phyloP scores from a whole-genome alignment of 495 filamentous ascomycete species.

The Emericellopsis terricola region DNA sequence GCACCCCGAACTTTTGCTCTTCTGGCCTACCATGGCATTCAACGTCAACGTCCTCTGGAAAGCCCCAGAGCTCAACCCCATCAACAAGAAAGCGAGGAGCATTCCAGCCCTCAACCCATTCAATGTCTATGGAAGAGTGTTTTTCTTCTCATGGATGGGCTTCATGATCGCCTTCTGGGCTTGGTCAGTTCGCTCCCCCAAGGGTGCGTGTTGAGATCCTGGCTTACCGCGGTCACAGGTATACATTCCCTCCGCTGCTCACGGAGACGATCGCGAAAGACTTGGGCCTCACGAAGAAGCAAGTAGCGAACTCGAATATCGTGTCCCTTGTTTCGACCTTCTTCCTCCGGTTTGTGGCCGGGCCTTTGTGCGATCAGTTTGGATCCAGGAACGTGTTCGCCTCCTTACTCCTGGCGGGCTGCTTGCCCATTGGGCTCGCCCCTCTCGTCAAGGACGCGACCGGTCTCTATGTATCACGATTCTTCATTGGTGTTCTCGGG shows the following conservation, averaged over 20 bases:
- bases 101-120: conserved; percentile 69
- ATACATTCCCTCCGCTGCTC: conserved; percentile 68
- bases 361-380: conserved; percentile 69
- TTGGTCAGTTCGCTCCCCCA: conserved; percentile 25
- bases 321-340: conserved; percentile 80
- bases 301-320: conserved; percentile 86
- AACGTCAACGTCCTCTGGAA: conserved; percentile 33
- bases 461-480: conserved; percentile 62
- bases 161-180: conserved; percentile 95
- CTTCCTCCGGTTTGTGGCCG: conserved; percentile 64
- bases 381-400: conserved; percentile 74
- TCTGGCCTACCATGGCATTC: conserved; percentile 24
- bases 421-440: conserved; percentile 69
- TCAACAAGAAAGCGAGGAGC: conserved; percentile 62
- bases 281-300: conserved; percentile 45
- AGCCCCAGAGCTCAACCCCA: conserved; percentile 49
- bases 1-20: too few relatives aligned
- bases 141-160: conserved; percentile 88
- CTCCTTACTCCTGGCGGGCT: conserved; percentile 50
- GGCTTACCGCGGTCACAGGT: conserved; percentile 8
- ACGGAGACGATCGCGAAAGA: conserved; percentile 62
- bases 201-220: not conserved
- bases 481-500: conserved; percentile 88
- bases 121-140: conserved; percentile 71
- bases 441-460: conserved; percentile 52